phyloP scores from a whole-genome alignment of 2,329 filamentous ascomycete species.

The Hypoxylon sp. region DNA sequence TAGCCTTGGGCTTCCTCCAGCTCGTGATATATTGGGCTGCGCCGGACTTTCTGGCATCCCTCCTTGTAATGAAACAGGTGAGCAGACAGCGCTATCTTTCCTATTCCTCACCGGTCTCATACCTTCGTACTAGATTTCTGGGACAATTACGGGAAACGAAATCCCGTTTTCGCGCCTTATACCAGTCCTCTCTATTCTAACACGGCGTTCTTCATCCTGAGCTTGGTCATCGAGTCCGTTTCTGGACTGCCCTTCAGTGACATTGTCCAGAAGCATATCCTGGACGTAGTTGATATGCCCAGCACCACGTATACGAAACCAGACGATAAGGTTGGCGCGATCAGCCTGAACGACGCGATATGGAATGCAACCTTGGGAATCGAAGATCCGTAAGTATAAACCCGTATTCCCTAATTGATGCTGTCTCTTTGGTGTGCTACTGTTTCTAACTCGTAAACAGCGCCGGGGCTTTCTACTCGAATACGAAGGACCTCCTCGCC shows the following conservation, averaged over 20 bases:
- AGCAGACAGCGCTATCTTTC: constrained; percentile 30
- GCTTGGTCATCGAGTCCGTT: constrained; percentile 61
- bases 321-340: constrained; percentile 54
- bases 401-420: not conserved
- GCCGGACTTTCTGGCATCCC: constrained; percentile 56
- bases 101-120: constrained; percentile 18
- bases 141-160: constrained; percentile 50
- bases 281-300: constrained; percentile 60
- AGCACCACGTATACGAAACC: constrained; percentile 58
- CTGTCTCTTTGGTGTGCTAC: not conserved
- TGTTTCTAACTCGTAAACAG: constrained; percentile 43
- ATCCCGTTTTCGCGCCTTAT: constrained; percentile 61
- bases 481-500: constrained; percentile 59
- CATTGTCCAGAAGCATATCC: constrained; percentile 59
- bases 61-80: constrained; percentile 52
- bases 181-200: constrained; percentile 66
- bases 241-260: constrained; percentile 59
- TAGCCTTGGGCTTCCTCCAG: constrained; percentile 54
- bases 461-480: constrained; percentile 60
- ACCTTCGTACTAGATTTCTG: constrained; percentile 45
- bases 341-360: constrained; percentile 54
- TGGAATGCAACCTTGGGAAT: constrained; percentile 57
- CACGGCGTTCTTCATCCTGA: constrained; percentile 62
- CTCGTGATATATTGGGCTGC: constrained; percentile 54
- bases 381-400: constrained; percentile 54